Conservation (phyloP, 1,139 yeast species). For the Geotrichum restrictum region DNA sequence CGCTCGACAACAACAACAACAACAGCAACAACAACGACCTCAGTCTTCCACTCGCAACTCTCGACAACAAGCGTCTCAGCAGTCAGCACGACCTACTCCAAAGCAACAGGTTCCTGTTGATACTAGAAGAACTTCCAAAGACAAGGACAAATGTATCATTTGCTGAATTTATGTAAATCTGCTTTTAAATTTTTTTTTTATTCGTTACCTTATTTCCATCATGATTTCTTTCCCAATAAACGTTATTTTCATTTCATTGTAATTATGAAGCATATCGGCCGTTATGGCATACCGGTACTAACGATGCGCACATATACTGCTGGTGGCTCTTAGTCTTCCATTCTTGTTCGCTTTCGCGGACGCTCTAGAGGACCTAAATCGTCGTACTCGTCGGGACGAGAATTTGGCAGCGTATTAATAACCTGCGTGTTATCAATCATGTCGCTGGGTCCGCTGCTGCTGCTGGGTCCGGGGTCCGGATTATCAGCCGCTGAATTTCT, state of each 20-base stretch:
- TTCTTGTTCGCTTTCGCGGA: neutral
- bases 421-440: neutral
- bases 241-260: neutral
- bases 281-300: no score
- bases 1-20: slow-evolving; percentile 4
- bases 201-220: neutral
- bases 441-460: no score
- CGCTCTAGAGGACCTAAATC: neutral
- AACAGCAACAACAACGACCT: slow-evolving; percentile 9
- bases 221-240: neutral
- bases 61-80: slow-evolving; percentile 3
- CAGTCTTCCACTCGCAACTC: neutral
- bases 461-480: no score
- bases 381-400: neutral
- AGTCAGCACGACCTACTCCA: slow-evolving; percentile 16
- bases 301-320: no score
- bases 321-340: neutral
- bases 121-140: neutral
- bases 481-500: no score
- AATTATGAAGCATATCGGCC: no score
- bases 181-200: neutral
- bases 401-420: neutral
- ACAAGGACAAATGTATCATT: slow-evolving; percentile 9
- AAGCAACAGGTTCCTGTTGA: slow-evolving; percentile 6
- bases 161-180: neutral